These are phyloP conservation scores for Ophiocordyceps unilateralis DNA, from an alignment of 2,329 filamentous ascomycete genomes.

Conservation along the genomic window DNA sequence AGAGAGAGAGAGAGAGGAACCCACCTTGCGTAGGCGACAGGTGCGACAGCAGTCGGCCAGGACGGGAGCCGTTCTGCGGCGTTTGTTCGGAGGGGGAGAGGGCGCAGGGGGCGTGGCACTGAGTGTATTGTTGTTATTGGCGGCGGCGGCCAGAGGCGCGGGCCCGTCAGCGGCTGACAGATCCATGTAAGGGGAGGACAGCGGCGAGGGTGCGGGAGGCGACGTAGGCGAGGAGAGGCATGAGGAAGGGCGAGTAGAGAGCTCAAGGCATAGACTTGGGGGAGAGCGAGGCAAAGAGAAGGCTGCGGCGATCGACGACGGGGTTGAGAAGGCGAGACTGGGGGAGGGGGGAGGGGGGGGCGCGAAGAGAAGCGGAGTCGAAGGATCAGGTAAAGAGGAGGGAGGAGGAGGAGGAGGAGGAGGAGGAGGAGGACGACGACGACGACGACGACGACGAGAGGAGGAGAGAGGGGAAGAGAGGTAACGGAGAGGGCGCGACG, in stretches of 20 bases:
- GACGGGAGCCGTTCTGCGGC: slow-evolving; percentile 12
- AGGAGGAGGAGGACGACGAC: background rate
- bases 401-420: background rate
- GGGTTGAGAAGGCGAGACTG: no score
- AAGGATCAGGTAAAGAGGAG: background rate
- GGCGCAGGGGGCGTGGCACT: slow-evolving; percentile 3
- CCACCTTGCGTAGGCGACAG: slow-evolving; percentile 20
- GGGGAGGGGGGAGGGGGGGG: background rate
- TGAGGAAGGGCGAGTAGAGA: slow-evolving; percentile 2
- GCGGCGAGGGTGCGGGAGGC: slow-evolving; percentile 1
- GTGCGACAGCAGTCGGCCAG: slow-evolving; percentile 18
- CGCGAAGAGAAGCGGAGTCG: no score
- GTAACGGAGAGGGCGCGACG: background rate
- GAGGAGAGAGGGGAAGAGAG: background rate
- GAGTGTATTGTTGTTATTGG: background rate
- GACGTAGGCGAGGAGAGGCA: slow-evolving; percentile 3
- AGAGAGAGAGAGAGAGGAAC: background rate
- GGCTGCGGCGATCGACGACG: no score
- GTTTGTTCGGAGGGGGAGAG: slow-evolving; percentile 11
- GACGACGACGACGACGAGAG: background rate
- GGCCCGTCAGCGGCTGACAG: slow-evolving; percentile 2
- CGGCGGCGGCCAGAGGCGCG: slow-evolving; percentile 1
- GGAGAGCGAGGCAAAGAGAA: background rate
- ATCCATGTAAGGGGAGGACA: slow-evolving; percentile 4
- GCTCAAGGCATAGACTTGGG: background rate